These are phyloP conservation scores for Dioscorea alata DNA, from an alignment of 106 monocot species.

Conservation along the genomic window DNA sequence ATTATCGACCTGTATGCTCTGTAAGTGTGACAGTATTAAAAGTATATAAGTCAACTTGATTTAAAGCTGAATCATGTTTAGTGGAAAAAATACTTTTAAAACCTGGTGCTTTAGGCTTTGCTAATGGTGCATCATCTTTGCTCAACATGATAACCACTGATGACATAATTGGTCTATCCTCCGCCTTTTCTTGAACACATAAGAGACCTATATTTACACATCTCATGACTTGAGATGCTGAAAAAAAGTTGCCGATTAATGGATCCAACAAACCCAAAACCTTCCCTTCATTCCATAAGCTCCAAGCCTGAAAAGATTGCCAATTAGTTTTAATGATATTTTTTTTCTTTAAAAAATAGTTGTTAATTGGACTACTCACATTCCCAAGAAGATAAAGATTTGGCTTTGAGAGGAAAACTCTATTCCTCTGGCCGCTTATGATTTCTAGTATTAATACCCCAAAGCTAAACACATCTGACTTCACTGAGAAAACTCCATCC, in stretches of 20 bases:
- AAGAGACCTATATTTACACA: no score
- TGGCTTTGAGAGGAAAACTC: neutral
- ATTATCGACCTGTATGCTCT: no score
- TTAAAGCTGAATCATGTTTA: no score
- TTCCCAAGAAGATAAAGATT: neutral
- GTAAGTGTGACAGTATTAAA: no score
- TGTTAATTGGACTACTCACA: constrained; percentile 1
- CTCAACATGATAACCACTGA: constrained; percentile 7
- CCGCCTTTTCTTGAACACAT: no score
- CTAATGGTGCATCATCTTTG: neutral
- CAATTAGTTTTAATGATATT: neutral
- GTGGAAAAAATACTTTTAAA: neutral
- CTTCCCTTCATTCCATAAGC: constrained; percentile 24
- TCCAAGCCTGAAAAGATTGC: constrained; percentile 19
- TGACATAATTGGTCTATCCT: no score
- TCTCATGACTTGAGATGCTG: no score
- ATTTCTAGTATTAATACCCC: constrained; percentile 35
- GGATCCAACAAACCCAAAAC: constrained; percentile 19
- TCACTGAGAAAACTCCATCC: constrained; percentile 25
- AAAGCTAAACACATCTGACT: constrained; percentile 35
- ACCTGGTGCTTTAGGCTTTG: constrained; percentile 7
- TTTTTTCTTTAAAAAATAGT: neutral
- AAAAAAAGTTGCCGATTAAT: neutral
- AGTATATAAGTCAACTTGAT: no score
- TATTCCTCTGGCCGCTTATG: constrained; percentile 21